Conservation (phyloP, 306 rosid species). For the Urtica urens region DNA sequence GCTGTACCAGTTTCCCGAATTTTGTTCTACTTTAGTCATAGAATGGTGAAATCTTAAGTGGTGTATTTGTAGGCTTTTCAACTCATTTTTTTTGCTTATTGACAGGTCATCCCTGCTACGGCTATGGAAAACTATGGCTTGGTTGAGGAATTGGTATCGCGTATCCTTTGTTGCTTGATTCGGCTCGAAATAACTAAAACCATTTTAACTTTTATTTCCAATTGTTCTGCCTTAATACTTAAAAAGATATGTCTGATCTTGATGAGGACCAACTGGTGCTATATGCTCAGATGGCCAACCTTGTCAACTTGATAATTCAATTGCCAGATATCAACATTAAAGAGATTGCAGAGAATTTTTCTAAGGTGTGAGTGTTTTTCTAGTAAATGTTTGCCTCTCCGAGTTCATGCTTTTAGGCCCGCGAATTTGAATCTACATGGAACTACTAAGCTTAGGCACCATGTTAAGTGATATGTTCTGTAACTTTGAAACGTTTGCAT, state of each 20-base stretch:
- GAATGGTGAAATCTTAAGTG: not conserved
- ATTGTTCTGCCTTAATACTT: conserved; percentile 31
- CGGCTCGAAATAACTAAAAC: too few relatives aligned
- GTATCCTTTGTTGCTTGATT: conserved; percentile 44
- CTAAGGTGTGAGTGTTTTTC: conserved; percentile 38
- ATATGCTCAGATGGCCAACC: conserved; percentile 92
- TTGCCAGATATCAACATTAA: conserved; percentile 62
- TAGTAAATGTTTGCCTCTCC: not conserved
- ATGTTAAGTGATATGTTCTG: too few relatives aligned
- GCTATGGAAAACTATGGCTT: conserved; percentile 59
- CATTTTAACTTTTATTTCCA: not conserved
- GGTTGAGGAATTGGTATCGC: conserved; percentile 76
- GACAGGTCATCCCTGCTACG: conserved; percentile 49
- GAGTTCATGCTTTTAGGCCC: not conserved
- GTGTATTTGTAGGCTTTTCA: conserved; percentile 1
- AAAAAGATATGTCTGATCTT: conserved; percentile 59
- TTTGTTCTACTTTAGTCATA: not conserved
- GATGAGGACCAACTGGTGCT: conserved; percentile 62
- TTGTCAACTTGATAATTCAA: conserved; percentile 59
- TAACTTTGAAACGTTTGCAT: not conserved
- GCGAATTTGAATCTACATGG: too few relatives aligned
- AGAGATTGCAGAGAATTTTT: conserved; percentile 68
- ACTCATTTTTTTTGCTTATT: conserved; percentile 5
- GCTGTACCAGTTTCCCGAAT: too few relatives aligned
- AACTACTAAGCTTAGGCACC: not conserved